Percentiles rank a stretch among this genome's conserved stretches.
Conservation (phyloP, 768 basidiomycete species). For the Leccinum aurantiacum region DNA sequence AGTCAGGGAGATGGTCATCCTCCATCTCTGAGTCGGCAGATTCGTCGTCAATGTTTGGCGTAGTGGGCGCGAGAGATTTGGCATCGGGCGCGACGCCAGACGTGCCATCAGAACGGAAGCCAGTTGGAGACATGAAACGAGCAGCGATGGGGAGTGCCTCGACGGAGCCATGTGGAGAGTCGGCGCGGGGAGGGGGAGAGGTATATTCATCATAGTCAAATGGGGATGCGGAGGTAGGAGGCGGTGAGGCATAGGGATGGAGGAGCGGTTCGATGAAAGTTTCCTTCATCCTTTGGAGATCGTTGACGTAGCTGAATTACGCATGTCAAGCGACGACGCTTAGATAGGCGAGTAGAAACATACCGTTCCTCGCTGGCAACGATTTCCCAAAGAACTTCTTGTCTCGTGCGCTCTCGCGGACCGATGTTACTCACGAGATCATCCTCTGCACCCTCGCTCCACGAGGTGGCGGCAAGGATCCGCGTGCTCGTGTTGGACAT, state of each 20-base stretch:
- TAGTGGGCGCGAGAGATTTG: slow-evolving; percentile 46
- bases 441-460: slow-evolving; percentile 94
- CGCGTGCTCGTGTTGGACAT: slow-evolving; percentile 71
- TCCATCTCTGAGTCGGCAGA: slow-evolving; percentile 75
- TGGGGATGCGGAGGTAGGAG: slow-evolving; percentile 47
- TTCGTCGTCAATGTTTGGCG: slow-evolving; percentile 70
- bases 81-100: slow-evolving; percentile 41
- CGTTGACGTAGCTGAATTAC: slow-evolving; percentile 78
- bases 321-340: slow-evolving; percentile 14
- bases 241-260: slow-evolving; percentile 63
- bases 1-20: slow-evolving; percentile 44
- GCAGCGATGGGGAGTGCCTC: slow-evolving; percentile 87
- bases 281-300: slow-evolving; percentile 88
- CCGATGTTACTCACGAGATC: slow-evolving; percentile 92
- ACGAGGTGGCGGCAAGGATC: slow-evolving; percentile 75
- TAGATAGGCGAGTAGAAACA: slow-evolving; percentile 23
- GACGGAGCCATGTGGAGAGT: slow-evolving; percentile 66
- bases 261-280: slow-evolving; percentile 89
- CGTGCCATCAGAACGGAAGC: slow-evolving; percentile 48
- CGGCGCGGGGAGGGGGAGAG: slow-evolving; percentile 46
- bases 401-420: slow-evolving; percentile 90
- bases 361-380: slow-evolving; percentile 94
- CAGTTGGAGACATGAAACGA: slow-evolving; percentile 77
- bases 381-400: slow-evolving; percentile 96
- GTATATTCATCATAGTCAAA: slow-evolving; percentile 69